Evolutionary conservation across 140 eudicot species (phyloP), one percentile per base, ranked within the genome.

Genomic region (Erigeron philadelphicus): DNA sequence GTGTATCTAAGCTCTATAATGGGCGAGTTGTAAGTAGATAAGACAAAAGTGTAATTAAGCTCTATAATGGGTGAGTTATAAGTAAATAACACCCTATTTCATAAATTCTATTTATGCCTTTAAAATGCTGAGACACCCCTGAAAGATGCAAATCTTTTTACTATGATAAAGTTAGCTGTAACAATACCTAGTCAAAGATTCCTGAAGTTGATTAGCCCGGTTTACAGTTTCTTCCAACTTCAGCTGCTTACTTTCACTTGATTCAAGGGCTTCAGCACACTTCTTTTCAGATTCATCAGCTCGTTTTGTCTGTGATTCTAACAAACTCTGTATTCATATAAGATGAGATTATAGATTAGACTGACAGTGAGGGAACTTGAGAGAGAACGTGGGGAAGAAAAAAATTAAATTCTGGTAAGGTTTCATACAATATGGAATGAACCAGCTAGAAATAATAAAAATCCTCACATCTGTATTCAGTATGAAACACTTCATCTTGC

Each of bases 151-250:
- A 68, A 18, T 53, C 40, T 70, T 55, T 41, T 54, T 70, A 44
- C 42, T 55, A 55, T 64, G 35, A 71, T 70, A 23, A 54, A 64
- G 5, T 40, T 59, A 55, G 68, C 44, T 68, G 72, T 41, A 66
- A 76, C 49, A 58, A 48, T 82, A 89, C 98, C 95, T 93, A 79
- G 68, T 78, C 76, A 93, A 64, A 64, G 96, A 84, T 75, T 83
- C 88, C 79, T 93, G 96, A 76, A 89, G 90, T 67, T 84, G 88
- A 65, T 79, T 81, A 61, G 81, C 83, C 76, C 82, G 80, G 80
- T 61, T 93, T 70, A 86, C 95, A 61, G 96, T 86, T 81, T 89
- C 96, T 66, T 89, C 98, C 72, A 93, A 74, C 84, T 86, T 89
- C 82, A 75, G 76, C 59, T 78, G 83, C 78, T 83, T 93, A 69